These are phyloP conservation scores for Taiwanofungus camphoratus DNA, from an alignment of 1,284 basidiomycete species.

Conservation along the genomic window DNA sequence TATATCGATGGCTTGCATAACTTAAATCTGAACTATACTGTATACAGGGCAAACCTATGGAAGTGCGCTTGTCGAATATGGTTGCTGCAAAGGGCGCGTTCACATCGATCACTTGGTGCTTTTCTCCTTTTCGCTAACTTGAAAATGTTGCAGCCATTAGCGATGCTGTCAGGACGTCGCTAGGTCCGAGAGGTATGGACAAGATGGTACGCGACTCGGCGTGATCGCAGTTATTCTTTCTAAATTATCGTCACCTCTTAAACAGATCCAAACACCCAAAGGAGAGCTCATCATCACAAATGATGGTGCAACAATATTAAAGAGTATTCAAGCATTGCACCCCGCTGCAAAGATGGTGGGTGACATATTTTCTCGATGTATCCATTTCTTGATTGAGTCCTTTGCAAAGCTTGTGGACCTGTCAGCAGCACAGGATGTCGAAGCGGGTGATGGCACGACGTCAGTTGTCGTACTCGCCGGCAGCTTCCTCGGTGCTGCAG, in stretches of 20 bases:
- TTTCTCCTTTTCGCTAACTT: conserved; percentile 14
- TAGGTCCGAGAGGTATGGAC: conserved; percentile 99
- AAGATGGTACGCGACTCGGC: conserved; percentile 92
- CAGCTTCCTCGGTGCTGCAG: conserved; percentile 87
- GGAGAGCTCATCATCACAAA: conserved; percentile 99
- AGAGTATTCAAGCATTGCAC: conserved; percentile 96
- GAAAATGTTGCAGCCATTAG: conserved; percentile 71
- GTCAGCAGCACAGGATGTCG: conserved; percentile 96
- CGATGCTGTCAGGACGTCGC: conserved; percentile 93
- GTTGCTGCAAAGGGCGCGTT: conserved; percentile 86
- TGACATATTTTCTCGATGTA: conserved; percentile 9
- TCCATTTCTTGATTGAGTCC: conserved; percentile 12
- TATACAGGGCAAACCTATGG: conserved; percentile 91
- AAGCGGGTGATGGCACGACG: conserved; percentile 99
- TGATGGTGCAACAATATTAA: conserved; percentile 97
- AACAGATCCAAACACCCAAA: conserved; percentile 92
- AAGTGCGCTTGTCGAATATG: conserved; percentile 93
- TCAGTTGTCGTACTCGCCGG: conserved; percentile 97
- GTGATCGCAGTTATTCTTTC: neutral
- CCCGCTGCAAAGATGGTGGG: conserved; percentile 96
- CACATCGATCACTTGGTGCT: neutral
- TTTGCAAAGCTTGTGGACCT: conserved; percentile 83
- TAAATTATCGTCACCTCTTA: conserved; percentile 9
- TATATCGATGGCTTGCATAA: conserved; percentile 1
- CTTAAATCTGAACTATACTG: conserved; percentile 25